Percentiles rank a stretch among this genome's conserved stretches.
Evolutionary conservation across 768 basidiomycete species (phyloP).

Genomic region (Xanthoconium purpureum): DNA sequence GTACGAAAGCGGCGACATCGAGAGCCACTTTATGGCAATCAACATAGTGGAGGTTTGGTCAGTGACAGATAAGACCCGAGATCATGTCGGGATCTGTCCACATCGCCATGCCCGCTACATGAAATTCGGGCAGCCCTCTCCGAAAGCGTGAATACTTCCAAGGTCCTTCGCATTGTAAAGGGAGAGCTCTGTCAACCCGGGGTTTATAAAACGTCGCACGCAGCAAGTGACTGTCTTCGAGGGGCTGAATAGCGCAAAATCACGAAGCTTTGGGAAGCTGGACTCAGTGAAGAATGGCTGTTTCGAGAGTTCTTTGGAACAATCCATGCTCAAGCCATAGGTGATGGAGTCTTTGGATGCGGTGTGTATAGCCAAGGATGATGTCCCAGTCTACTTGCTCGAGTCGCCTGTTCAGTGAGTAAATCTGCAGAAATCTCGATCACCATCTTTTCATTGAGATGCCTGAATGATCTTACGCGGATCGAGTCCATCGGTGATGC

Average conservation of each 20-base stretch:
- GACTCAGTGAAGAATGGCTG: neutral
- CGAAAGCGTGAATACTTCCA: too few relatives aligned
- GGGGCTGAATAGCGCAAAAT: neutral
- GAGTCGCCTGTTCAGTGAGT: neutral
- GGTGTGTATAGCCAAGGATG: slow-evolving; percentile 7
- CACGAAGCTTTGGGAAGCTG: slow-evolving; percentile 11
- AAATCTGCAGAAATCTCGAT: neutral
- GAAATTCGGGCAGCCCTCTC: too few relatives aligned
- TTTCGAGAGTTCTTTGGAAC: neutral
- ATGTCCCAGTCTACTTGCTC: slow-evolving; percentile 2
- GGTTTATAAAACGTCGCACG: slow-evolving; percentile 1
- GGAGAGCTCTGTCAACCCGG: neutral
- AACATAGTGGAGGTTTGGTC: neutral
- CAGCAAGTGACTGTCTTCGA: neutral
- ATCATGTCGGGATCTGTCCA: neutral
- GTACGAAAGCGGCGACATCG: neutral
- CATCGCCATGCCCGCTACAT: too few relatives aligned
- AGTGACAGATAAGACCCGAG: neutral
- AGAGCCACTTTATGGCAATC: neutral
- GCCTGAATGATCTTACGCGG: slow-evolving; percentile 1
- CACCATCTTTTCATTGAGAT: too few relatives aligned
- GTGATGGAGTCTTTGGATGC: slow-evolving; percentile 4
- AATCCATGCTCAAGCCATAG: neutral
- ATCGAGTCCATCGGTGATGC: neutral
- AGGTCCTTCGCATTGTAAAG: too few relatives aligned